Base-by-base conservation (phyloP, 2,329 filamentous ascomycete genomes). In the Alternaria atra region DNA sequence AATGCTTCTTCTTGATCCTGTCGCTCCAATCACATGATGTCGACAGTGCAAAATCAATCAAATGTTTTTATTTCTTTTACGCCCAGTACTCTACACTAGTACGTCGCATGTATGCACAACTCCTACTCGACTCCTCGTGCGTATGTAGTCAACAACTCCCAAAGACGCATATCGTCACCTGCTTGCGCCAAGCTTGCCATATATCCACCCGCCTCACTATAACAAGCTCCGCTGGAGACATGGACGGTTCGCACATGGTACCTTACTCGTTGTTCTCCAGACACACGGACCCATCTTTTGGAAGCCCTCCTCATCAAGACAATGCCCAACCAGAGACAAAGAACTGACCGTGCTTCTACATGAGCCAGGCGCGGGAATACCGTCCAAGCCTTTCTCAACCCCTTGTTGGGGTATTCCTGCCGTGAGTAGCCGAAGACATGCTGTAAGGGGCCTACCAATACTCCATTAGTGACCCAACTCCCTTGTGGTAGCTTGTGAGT, bases 361-460 rank as follows among this genome's bases (percentile, higher is more conserved):
- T 20, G 20, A 50, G 8, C 17, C 43, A 37, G 29, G 10, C 25
- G 27, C 13, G 32, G 23, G 5, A 29, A 17, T 23, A 10, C 35
- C 17, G 20, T n/a, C 12, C 34, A 23, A 30, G 20, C 25, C 5
- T 5, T 23, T 6, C 8, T 64, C 47, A 72, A n/a, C 57, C 23
- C 51, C 59, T 54, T 20, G 68, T 74, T 8, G 79, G 78, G 17
- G 79, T 80, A 35, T 74, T 79, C 34, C 74, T 71, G n/a, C 81
- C 82, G 55, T 76, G 77, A 29, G 76, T 80, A 17, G 76, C 69
- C 7, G 80, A 79, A 81, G 83, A 79, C 82, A 84, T 83, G 67
- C 81, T 83, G 68, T 84, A 84, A 34, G 83, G 83, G 55, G 82
- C 82, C 73, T 80, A 34, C 12, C 46, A 12, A 25, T 48, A 42